Base-by-base conservation (phyloP, 805 yeast genomes). In the Candida takata region DNA sequence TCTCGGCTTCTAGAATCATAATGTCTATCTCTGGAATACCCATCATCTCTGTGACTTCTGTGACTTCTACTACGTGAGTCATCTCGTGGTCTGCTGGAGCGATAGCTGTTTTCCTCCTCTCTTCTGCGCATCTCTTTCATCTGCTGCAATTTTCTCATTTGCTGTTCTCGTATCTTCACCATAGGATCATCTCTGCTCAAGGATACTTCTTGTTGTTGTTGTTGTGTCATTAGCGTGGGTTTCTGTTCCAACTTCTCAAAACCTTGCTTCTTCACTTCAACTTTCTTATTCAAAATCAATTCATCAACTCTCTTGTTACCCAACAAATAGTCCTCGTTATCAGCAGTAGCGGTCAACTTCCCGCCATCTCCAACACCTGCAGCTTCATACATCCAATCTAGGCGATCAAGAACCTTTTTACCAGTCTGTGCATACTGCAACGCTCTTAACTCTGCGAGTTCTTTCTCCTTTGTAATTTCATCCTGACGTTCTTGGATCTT, bases 331-430 rank as follows among this genome's bases (percentile, higher is more conserved):
- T 67, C 78, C 40, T 77, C 80, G n/a, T 65, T 62, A 20, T 57
- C 31, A 5, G 39, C 28, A 6, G 39, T 29, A n/a, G n/a, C n/a
- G 6, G 30, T 17, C 15, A 35, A 13, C 8, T 40, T 62, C n/a
- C 60, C 58, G 24, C 52, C 55, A 24, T 36, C 41, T 25, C 41
- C 50, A 8, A 43, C 52, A 5, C 47, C 51, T 2, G 75, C 66
- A 16, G 69, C 75, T 11, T 79, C 72, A 52, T 88, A 88, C 95
- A 90, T 90, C 97, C 97, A 88, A 29, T 74, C 81, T 16, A 86
- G 64, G 34, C 79, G 72, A 36, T 69, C 61, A 36, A 58, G 51
- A 40, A 66, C 37, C 43, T 54, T 49, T 46, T 54, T 45, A 46
- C 72, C 62, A 41, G 54, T 60, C 27, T 57, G 54, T 10, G 68